Base-by-base conservation (phyloP, 2,329 filamentous ascomycete species). In the Aspergillus pseudoterreus region DNA sequence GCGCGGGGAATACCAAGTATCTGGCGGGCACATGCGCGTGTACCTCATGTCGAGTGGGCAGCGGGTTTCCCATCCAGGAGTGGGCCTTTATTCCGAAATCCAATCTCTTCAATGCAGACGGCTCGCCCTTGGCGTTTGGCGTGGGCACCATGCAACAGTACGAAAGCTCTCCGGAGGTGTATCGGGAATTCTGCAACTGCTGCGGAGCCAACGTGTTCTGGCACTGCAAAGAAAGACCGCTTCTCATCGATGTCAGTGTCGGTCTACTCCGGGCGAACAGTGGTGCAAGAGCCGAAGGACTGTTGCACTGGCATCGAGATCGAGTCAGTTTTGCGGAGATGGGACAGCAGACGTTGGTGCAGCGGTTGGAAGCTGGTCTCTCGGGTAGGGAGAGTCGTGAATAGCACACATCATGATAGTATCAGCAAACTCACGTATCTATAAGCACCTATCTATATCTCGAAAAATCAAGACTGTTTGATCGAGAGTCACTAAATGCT, bases 131-230 rank as follows among this genome's bases (percentile, higher is more conserved):
- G 4, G 51, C 59, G 11, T 68, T 78, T 3, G 62, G 70, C 0
- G 59, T 68, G 22, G 75, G 74, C 0, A 77, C 78, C 1, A 65
- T 84, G 50, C 75, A 74, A 47, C 71, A 62, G 11, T 85, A 85
- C 61, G 63, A 73, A 14, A 86, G 82, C 21, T 83, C 68, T 6
- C 63, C 71, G 0, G 77, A 75, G 0, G 78, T 83, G 3, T 69
- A 73, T 43, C 77, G 86, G 14, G 81, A 84, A 41, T 88, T 87
- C 61, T 89, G 85, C 62, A 66, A 68, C 1, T 61, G 49, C 1
- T 89, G 86, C 61, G 85, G 85, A 1, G 84, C 86, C 0, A 83
- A 78, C 0, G 75, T 84, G 3, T 87, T 87, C 60, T 87, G 82
- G 79, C 77, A 81, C 58, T 78, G 78, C 48, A 68, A 74, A 4